Percentiles rank a stretch among this genome's conserved stretches.
Evolutionary conservation across 805 yeast species (phyloP).

Genomic region (Starmerella potacharoeniae): DNA sequence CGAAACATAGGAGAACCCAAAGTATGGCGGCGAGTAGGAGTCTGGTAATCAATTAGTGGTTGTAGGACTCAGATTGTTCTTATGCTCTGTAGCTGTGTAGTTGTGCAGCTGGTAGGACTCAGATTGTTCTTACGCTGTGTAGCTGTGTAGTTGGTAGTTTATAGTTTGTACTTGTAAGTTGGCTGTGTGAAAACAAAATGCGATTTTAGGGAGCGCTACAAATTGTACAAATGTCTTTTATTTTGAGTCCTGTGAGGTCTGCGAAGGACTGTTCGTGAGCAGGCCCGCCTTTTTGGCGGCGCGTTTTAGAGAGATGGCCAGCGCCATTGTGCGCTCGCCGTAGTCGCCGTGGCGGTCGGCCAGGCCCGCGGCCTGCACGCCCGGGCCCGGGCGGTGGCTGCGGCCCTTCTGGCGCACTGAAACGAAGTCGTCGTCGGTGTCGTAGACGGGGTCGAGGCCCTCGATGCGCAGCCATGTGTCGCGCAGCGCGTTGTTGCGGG

Average conservation of each 20-base stretch:
- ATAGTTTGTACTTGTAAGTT: too few species aligned
- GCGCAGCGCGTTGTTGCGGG: conserved; percentile 22
- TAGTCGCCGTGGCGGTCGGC: conserved; percentile 12
- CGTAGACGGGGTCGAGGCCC: conserved; percentile 28
- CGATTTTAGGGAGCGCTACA: too few species aligned
- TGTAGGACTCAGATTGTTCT: too few species aligned
- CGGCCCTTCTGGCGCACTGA: conserved; percentile 2
- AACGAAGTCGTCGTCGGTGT: conserved; percentile 27
- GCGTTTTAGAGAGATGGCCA: conserved; percentile 12
- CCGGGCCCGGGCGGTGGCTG: conserved; percentile 13
- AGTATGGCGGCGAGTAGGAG: too few species aligned
- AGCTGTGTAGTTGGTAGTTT: too few species aligned
- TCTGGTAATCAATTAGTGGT: too few species aligned
- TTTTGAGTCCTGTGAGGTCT: neutral
- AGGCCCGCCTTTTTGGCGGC: neutral
- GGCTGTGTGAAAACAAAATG: too few species aligned
- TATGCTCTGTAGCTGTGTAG: too few species aligned
- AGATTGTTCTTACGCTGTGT: too few species aligned
- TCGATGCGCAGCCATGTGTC: conserved; percentile 25
- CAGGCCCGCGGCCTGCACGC: conserved; percentile 21
- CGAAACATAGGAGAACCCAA: too few species aligned
- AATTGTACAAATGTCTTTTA: neutral
- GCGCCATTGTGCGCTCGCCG: conserved; percentile 15
- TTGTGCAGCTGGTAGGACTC: too few species aligned
- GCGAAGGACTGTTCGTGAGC: too few species aligned